Base-by-base conservation (phyloP, 2,329 filamentous ascomycete genomes). In the Phialophora expanda region DNA sequence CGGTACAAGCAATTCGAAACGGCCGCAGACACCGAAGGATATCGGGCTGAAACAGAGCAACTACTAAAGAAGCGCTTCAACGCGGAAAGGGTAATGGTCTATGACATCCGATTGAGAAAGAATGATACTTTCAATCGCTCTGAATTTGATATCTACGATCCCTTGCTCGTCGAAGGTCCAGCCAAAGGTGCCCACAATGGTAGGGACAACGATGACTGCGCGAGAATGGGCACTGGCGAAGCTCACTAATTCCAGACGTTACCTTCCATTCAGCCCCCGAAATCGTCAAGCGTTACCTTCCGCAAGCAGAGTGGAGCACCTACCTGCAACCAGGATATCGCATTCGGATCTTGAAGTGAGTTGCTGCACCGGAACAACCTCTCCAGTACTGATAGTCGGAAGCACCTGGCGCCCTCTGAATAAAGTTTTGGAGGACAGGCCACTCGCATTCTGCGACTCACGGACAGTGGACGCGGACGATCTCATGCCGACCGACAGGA, bases 361-460 rank as follows among this genome's bases (percentile, higher is more conserved):
- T 24, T 51, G 5, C 24, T 8, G 20, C 9, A 5, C 24, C 12
- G 9, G 20, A 12, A 28, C 20, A 14, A 26, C 48, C 17, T 26
- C 7, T 44, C 17, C 38, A 7, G 24, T 57, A 22, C 53, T 62
- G 44, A 66, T 32, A 53, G 12, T 51, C 12, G 17, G n/a, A 64
- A 74, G 73, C 30, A 74, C 72, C 11, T 75, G 73, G 73, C 61
- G 73, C 55, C 66, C 64, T 4, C 62, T 75, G 6, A 54, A 70
- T 2, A 66, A 69, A 8, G 65, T 70, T 11, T 54, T 74, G 3
- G 67, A 74, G 59, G 73, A 75, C 30, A 26, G 63, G 17, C 73
- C 73, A 12, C 58, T 72, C 5, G 70, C 70, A 24, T 38, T 72
- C 4, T 75, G 73, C 55, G 73, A 75, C 38, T 64, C 55, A 34